These are phyloP conservation scores for Pugionium dolabratum DNA, from an alignment of 345 rosid species.

Conservation along the genomic window DNA sequence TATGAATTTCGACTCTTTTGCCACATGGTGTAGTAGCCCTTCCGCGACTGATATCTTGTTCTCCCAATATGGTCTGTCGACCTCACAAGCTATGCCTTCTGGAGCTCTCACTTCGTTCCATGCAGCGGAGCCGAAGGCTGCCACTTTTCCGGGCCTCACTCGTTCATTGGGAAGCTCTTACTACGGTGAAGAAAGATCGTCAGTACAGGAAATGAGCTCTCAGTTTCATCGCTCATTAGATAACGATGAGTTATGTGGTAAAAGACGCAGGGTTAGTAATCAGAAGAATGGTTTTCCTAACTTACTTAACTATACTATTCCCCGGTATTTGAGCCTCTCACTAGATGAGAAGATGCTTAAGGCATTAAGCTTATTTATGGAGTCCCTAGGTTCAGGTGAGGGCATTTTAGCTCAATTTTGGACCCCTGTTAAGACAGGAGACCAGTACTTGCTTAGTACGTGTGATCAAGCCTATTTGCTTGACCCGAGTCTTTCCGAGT, in stretches of 20 bases:
- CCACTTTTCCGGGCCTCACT: constrained; percentile 30
- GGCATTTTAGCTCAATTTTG: constrained; percentile 90
- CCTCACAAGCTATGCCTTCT: constrained; percentile 49
- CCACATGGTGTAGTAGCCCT: constrained; percentile 70
- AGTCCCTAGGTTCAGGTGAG: constrained; percentile 68
- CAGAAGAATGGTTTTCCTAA: constrained; percentile 37
- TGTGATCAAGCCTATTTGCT: constrained; percentile 86
- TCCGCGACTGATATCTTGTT: constrained; percentile 49
- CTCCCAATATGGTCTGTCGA: constrained; percentile 45
- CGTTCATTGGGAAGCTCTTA: constrained; percentile 47
- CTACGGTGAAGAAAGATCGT: constrained; percentile 51
- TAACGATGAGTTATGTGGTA: constrained; percentile 32
- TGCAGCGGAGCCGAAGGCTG: constrained; percentile 39
- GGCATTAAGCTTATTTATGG: constrained; percentile 75
- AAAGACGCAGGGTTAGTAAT: constrained; percentile 34
- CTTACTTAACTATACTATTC: constrained; percentile 31
- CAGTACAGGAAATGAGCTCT: constrained; percentile 38
- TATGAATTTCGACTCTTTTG: constrained; percentile 63
- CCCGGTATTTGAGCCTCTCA: constrained; percentile 52
- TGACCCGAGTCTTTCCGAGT: constrained; percentile 75
- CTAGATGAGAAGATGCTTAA: constrained; percentile 85
- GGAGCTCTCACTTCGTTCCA: constrained; percentile 43
- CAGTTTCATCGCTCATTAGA: constrained; percentile 38
- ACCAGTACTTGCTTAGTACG: constrained; percentile 63
- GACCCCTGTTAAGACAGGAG: constrained; percentile 72